phyloP scores from a whole-genome alignment of 192 early-diverging fungal genomes.

The Chytriomyces hyalinus region DNA sequence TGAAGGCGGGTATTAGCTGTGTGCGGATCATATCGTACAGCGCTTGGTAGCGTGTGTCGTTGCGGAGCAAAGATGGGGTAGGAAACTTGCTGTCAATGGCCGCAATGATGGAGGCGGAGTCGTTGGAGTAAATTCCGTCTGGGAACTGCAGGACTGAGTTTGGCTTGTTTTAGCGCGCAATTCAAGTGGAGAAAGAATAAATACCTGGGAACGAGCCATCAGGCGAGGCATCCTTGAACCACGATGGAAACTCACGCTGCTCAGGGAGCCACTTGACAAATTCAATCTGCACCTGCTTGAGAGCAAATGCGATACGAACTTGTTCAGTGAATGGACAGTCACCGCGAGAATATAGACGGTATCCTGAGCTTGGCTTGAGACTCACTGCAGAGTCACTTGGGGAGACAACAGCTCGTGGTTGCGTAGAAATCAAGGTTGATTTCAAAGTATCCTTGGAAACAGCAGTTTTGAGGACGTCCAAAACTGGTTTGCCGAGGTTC shows the following conservation, averaged over 20 bases:
- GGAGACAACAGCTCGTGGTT: too few relatives aligned
- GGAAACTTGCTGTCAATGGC: not conserved
- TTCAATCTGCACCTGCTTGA: not conserved
- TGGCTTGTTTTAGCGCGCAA: not conserved
- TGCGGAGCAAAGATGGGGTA: not conserved
- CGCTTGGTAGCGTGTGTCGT: not conserved
- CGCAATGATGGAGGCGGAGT: slow-evolving; percentile 22
- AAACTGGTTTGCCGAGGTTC: too few relatives aligned
- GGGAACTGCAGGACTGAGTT: slow-evolving; percentile 23
- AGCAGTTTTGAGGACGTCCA: too few relatives aligned
- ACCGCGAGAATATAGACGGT: slow-evolving; percentile 22
- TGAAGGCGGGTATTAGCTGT: slow-evolving; percentile 7
- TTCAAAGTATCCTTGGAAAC: too few relatives aligned
- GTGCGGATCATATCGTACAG: not conserved
- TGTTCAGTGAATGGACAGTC: slow-evolving; percentile 33
- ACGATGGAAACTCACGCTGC: not conserved
- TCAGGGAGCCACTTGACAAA: not conserved
- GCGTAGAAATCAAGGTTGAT: too few relatives aligned
- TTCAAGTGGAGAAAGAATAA: not conserved
- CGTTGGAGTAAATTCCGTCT: slow-evolving; percentile 25
- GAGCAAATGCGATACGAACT: slow-evolving; percentile 29
- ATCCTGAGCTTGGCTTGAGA: too few relatives aligned
- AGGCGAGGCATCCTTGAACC: slow-evolving; percentile 2
- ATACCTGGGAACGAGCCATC: not conserved
- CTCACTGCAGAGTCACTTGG: too few relatives aligned